Conservation (phyloP, 139 green algal species). For the Micromonas commoda region DNA sequence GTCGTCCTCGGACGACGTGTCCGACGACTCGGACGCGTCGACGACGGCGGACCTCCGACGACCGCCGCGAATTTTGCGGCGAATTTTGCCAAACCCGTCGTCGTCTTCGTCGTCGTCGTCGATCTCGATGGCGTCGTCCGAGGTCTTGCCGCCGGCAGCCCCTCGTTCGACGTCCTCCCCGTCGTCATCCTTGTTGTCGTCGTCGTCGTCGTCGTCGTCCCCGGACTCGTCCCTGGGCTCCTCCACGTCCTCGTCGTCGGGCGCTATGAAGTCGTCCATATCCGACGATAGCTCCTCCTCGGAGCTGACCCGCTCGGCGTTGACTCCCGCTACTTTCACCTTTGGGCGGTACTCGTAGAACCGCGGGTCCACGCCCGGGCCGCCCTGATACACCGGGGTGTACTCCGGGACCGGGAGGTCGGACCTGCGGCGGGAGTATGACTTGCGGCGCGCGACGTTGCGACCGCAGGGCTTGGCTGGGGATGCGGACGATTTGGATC, state of each 20-base stretch:
- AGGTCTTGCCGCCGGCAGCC: not conserved
- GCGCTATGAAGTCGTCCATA: constrained; percentile 26
- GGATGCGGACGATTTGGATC: too few species aligned
- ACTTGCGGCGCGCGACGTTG: too few species aligned
- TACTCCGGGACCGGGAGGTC: too few species aligned
- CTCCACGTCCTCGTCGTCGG: constrained; percentile 44
- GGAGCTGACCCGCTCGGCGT: constrained; percentile 37
- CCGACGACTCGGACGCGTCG: too few species aligned
- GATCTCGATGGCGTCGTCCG: constrained; percentile 12
- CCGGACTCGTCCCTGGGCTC: constrained; percentile 32
- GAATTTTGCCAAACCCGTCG: too few species aligned
- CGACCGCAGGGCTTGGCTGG: too few species aligned
- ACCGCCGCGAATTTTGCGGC: too few species aligned
- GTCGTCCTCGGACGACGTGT: too few species aligned
- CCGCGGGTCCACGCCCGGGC: not conserved
- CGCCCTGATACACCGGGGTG: not conserved
- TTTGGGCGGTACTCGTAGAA: not conserved
- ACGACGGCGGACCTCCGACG: too few species aligned
- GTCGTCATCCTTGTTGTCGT: constrained; percentile 13
- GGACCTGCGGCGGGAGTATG: too few species aligned
- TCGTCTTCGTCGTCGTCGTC: constrained; percentile 30
- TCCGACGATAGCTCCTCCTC: not conserved
- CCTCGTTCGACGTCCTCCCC: not conserved
- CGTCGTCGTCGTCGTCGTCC: constrained; percentile 16
- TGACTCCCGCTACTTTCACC: not conserved